These are phyloP conservation scores for Backusella parvicylindrica DNA, from an alignment of 192 early-diverging fungal genomes.

Conservation along the genomic window DNA sequence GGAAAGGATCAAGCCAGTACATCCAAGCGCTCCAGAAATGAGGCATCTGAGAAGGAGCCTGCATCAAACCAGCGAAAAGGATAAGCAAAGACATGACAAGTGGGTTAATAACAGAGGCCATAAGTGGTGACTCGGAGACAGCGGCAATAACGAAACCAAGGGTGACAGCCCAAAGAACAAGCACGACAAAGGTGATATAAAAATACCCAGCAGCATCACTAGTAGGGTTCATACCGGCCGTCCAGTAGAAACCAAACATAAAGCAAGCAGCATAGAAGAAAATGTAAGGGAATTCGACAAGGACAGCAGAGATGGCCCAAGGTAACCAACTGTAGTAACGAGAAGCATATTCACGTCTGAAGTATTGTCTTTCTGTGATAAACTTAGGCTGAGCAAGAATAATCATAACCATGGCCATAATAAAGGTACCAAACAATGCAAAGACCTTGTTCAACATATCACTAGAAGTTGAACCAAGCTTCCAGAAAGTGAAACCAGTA, in stretches of 20 bases:
- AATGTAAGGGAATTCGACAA: slow-evolving; percentile 71
- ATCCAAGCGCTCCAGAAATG: slow-evolving; percentile 65
- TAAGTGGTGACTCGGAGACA: slow-evolving; percentile 53
- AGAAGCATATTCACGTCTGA: slow-evolving; percentile 62
- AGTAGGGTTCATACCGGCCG: slow-evolving; percentile 53
- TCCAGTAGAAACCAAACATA: slow-evolving; percentile 77
- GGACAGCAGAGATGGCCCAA: slow-evolving; percentile 57
- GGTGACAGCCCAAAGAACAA: slow-evolving; percentile 63
- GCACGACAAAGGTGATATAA: slow-evolving; percentile 56
- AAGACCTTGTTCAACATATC: slow-evolving; percentile 69
- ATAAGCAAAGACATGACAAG: slow-evolving; percentile 63
- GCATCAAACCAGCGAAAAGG: slow-evolving; percentile 72
- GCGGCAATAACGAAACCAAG: slow-evolving; percentile 72
- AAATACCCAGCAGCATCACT: slow-evolving; percentile 56
- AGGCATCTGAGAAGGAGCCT: slow-evolving; percentile 55
- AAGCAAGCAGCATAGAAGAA: slow-evolving; percentile 57
- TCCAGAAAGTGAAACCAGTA: slow-evolving; percentile 74
- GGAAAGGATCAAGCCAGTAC: slow-evolving; percentile 68
- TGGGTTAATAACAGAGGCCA: slow-evolving; percentile 63
- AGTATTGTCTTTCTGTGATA: slow-evolving; percentile 62
- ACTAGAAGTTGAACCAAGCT: slow-evolving; percentile 45
- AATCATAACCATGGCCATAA: slow-evolving; percentile 66
- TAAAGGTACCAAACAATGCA: slow-evolving; percentile 66
- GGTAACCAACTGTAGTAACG: slow-evolving; percentile 68
- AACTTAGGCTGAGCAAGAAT: slow-evolving; percentile 68